Base-by-base conservation (phyloP, 1,139 yeast genomes). In the Yamadazyma aaseri region DNA sequence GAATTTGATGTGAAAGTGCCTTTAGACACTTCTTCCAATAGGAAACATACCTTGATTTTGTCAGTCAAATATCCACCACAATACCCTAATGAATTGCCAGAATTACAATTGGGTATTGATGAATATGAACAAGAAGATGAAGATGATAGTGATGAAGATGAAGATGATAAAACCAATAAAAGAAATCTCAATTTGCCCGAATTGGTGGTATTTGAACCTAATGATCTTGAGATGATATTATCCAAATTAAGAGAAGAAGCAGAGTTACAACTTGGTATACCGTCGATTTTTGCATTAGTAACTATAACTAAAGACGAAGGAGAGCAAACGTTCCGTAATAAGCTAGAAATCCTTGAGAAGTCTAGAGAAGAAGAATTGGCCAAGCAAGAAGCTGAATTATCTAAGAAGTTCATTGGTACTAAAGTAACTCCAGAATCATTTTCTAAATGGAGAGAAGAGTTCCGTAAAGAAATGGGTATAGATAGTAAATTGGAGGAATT, bases 371-470 rank as follows among this genome's bases (percentile, higher is more conserved):
- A 66, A 33, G 73, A 72, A 44, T 58, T 83, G 17, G 64, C 73
- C 33, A 79, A 68, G 17, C 76, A 76, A 47, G 82, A 76, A 48
- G 56, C 56, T 74, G 84, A 66, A 72, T 84, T 66, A 68, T 87
- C 69, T 77, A 85, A 70, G 77, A 89, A 72, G 71, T 84, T 70
- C 73, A 81, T 65, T 61, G 90, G 97, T 40, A 84, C 96, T 29
- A 73, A 81, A 40, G 89, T 90, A 2, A 90, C 97, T 1, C 61
- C 59, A 11, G 95, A 86, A 47, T 69, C 81, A 17, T 92, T 76
- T 55, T 55, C 56, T 3, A 68, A 58, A 29, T 92, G 98, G 98
- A 71, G 96, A 49, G 39, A 42, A 2, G 62, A 62, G 34, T 86
- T 86, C 55, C 67, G 89, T 38, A 71, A 38, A 50, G 86, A 66